Evolutionary conservation across 2,329 filamentous ascomycete genomes (phyloP).

Genomic region (Cordyceps militaris): DNA sequence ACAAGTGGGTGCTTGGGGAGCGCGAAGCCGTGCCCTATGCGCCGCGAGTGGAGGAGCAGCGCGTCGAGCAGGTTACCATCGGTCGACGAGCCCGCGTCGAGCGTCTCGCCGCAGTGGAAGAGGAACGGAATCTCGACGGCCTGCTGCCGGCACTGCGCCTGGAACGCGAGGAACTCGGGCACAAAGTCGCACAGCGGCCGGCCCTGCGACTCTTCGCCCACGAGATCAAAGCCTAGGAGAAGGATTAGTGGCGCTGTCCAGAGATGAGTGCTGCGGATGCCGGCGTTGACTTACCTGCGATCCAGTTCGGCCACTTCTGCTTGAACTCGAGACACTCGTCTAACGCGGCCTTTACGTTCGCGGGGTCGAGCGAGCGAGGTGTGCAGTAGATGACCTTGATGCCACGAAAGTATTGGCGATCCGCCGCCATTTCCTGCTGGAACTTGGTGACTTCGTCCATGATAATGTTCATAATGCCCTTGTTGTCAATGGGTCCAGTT

Average conservation of each 20-base stretch:
- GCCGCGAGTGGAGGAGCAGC: conserved; percentile 56
- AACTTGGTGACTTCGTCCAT: conserved; percentile 47
- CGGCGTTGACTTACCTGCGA: conserved; percentile 39
- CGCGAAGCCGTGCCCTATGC: conserved; percentile 69
- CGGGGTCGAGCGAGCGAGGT: conserved; percentile 49
- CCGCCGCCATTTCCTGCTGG: conserved; percentile 23
- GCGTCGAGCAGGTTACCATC: conserved; percentile 66
- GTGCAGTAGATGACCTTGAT: conserved; percentile 68
- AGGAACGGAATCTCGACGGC: conserved; percentile 60
- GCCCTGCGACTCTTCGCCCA: conserved; percentile 60
- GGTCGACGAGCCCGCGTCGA: conserved; percentile 55
- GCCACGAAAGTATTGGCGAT: conserved; percentile 45
- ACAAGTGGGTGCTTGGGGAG: conserved; percentile 59
- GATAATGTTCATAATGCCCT: conserved; percentile 54
- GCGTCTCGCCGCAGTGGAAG: conserved; percentile 70
- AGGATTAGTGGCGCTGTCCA: not conserved
- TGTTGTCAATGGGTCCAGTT: conserved; percentile 42
- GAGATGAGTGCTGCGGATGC: not conserved
- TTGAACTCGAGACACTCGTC: conserved; percentile 58
- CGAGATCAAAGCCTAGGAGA: conserved; percentile 54
- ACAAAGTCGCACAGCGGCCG: conserved; percentile 50
- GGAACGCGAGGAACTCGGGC: conserved; percentile 49
- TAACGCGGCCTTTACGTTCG: conserved; percentile 44
- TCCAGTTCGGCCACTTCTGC: conserved; percentile 45
- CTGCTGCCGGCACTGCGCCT: conserved; percentile 39